Percentiles rank a stretch among this genome's conserved stretches.
Evolutionary conservation across 2,329 filamentous ascomycete species (phyloP).

Genomic region (Colletotrichum chrysophilum): DNA sequence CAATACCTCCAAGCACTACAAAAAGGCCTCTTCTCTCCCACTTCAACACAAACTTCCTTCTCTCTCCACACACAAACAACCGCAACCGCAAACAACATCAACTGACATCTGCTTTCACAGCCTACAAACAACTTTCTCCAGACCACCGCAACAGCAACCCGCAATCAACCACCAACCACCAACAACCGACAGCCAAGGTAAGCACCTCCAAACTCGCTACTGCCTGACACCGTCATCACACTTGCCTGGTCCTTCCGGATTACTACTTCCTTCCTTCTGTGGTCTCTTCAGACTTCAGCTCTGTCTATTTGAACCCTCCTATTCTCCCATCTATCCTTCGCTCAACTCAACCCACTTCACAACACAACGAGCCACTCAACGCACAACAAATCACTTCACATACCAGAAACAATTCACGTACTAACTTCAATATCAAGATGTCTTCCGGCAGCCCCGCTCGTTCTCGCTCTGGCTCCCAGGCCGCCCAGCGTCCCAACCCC

Average conservation of each 20-base stretch:
- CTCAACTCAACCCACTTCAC: not conserved
- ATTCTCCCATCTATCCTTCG: not conserved
- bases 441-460: not conserved
- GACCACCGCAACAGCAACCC: not conserved
- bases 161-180: not conserved
- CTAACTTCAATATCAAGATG: not conserved
- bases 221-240: not conserved
- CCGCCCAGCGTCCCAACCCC: not conserved
- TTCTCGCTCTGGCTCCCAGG: conserved; percentile 1
- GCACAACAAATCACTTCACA: not conserved
- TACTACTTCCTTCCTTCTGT: not conserved
- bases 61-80: not conserved
- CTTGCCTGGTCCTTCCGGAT: not conserved
- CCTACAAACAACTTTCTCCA: not conserved
- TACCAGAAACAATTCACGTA: not conserved
- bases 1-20: not conserved
- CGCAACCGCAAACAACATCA: not conserved
- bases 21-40: not conserved
- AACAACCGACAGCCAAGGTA: not conserved
- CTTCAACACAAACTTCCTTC: not conserved
- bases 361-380: not conserved
- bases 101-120: not conserved
- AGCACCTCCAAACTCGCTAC: not conserved
- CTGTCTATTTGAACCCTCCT: not conserved
- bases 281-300: not conserved